Percentiles rank a stretch among this genome's conserved stretches.
Conservation (phyloP, 2,329 filamentous ascomycete species). For the Fusarium sp. region DNA sequence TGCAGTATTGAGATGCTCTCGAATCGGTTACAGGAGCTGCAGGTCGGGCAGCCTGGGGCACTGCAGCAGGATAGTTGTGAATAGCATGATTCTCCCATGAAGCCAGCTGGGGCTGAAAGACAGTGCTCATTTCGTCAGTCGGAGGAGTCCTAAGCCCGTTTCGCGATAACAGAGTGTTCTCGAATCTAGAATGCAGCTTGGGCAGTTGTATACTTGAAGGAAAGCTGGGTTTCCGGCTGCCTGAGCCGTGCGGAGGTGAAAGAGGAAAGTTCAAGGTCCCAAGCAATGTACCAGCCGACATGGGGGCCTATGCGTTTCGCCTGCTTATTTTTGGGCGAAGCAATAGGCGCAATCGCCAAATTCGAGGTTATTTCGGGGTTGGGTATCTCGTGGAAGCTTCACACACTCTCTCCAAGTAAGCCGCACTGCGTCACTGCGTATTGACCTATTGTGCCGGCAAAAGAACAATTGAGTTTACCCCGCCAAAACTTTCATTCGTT, state of each 20-base stretch:
- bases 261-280: conserved; percentile 35
- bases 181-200: conserved; percentile 34
- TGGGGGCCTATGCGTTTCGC: conserved; percentile 24
- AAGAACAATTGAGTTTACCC: conserved; percentile 20
- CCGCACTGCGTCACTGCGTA: conserved; percentile 3
- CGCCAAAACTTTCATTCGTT: neutral
- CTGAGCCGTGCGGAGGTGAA: conserved; percentile 32
- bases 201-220: conserved; percentile 30
- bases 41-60: conserved; percentile 46
- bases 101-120: conserved; percentile 58
- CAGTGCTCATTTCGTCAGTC: conserved; percentile 60
- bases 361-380: neutral
- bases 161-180: conserved; percentile 31
- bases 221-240: conserved; percentile 27
- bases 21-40: conserved; percentile 47
- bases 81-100: conserved; percentile 57
- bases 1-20: conserved; percentile 44
- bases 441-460: conserved; percentile 7
- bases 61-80: conserved; percentile 49
- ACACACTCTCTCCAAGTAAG: neutral
- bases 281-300: conserved; percentile 42
- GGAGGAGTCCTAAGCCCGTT: conserved; percentile 61
- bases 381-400: conserved; percentile 7
- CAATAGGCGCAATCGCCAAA: conserved; percentile 1
- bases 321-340: neutral